phyloP scores from a whole-genome alignment of 164 flowering plant species.

The Piper betle region DNA sequence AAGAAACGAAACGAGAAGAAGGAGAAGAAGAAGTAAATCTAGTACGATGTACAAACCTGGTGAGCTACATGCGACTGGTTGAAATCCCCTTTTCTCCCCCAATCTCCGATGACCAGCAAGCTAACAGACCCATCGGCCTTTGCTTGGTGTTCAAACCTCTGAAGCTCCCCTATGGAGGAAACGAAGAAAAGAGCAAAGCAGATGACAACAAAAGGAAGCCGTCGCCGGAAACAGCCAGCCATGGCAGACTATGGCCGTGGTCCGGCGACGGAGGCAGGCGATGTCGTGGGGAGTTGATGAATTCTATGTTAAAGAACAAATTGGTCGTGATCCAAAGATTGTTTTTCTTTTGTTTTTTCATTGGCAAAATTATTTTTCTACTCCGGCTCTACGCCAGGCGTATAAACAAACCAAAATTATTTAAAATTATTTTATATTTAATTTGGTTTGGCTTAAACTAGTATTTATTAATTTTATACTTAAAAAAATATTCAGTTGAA shows the following conservation, averaged over 20 bases:
- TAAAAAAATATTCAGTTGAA: no score
- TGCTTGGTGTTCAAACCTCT: conserved; percentile 11
- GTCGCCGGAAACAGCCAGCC: neutral
- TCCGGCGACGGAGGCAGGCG: neutral
- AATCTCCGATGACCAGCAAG: conserved; percentile 39
- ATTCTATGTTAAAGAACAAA: no score
- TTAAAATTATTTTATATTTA: no score
- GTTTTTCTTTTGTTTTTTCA: no score
- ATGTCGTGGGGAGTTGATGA: neutral
- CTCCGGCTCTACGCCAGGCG: no score
- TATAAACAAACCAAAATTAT: no score
- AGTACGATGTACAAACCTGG: conserved; percentile 17
- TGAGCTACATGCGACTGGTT: conserved; percentile 31
- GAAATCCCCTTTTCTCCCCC: conserved; percentile 35
- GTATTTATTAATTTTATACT: no score
- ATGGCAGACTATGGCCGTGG: conserved; percentile 1
- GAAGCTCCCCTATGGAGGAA: conserved; percentile 1
- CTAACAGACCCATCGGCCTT: conserved; percentile 25
- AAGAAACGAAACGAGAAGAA: neutral
- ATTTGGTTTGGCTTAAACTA: no score
- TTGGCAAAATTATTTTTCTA: no score
- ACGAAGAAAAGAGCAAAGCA: neutral
- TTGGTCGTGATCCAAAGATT: no score
- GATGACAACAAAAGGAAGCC: neutral
- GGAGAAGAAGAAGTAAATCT: neutral